Conservation (phyloP, 2,329 filamentous ascomycete species). For the Periconia sp. region DNA sequence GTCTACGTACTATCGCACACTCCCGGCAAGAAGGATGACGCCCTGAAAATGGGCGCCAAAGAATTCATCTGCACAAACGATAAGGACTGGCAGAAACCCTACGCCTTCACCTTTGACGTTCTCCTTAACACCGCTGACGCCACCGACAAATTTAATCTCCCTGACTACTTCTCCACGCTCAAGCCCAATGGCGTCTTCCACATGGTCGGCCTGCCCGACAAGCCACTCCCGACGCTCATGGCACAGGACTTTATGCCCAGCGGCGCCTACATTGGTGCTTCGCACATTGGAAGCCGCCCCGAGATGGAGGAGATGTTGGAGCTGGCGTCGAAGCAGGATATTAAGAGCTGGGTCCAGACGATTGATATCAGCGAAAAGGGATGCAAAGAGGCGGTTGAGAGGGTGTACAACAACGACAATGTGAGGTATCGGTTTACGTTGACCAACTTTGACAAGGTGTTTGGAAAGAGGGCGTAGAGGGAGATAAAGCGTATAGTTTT, state of each 20-base stretch:
- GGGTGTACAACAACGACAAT: slow-evolving; percentile 67
- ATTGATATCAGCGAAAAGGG: slow-evolving; percentile 72
- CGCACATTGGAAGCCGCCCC: slow-evolving; percentile 53
- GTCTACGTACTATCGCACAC: slow-evolving; percentile 64
- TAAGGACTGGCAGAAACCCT: slow-evolving; percentile 60
- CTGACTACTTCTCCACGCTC: slow-evolving; percentile 73
- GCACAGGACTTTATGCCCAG: slow-evolving; percentile 76
- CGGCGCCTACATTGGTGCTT: slow-evolving; percentile 59
- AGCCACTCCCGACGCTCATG: slow-evolving; percentile 69
- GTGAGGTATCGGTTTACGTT: slow-evolving; percentile 74
- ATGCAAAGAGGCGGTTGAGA: slow-evolving; percentile 69
- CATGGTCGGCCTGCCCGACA: slow-evolving; percentile 77
- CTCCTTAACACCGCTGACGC: slow-evolving; percentile 75
- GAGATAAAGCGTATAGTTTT: neutral
- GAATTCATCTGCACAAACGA: slow-evolving; percentile 61
- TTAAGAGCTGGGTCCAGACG: slow-evolving; percentile 61
- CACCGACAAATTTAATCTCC: slow-evolving; percentile 68
- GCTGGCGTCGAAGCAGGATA: slow-evolving; percentile 53
- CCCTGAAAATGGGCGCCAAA: slow-evolving; percentile 61
- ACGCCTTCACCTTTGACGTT: slow-evolving; percentile 68
- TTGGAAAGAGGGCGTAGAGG: slow-evolving; percentile 52
- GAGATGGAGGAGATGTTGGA: slow-evolving; percentile 57
- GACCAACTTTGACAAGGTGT: slow-evolving; percentile 67
- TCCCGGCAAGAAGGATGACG: slow-evolving; percentile 62
- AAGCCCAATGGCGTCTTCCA: slow-evolving; percentile 82